Conservation (phyloP, 257 asterid species). For the Agastache rugosa region DNA sequence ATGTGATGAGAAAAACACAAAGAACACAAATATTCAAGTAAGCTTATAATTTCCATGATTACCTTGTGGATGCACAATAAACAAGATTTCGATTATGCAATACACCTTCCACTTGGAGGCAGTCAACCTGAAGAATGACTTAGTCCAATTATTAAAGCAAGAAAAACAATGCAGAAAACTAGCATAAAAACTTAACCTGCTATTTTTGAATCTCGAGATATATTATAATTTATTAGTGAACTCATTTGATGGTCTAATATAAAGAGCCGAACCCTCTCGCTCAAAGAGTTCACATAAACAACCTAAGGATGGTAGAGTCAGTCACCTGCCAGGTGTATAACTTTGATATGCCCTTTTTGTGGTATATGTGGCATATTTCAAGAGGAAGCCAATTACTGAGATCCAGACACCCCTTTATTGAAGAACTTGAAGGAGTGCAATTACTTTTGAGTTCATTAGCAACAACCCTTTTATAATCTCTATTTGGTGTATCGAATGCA, state of each 20-base stretch:
- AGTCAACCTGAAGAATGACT: conserved; percentile 72
- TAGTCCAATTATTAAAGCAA: conserved; percentile 15
- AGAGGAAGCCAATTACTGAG: conserved; percentile 88
- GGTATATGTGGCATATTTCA: conserved; percentile 81
- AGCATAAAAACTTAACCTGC: conserved; percentile 18
- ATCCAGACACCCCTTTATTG: conserved; percentile 61
- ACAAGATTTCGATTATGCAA: conserved; percentile 88
- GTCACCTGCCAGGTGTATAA: conserved; percentile 94
- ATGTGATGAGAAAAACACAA: background rate
- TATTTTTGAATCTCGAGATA: conserved; percentile 27
- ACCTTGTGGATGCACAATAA: conserved; percentile 98
- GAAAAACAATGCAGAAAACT: conserved; percentile 21
- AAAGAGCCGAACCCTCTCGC: background rate
- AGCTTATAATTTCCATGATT: conserved; percentile 23
- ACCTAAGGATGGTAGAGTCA: conserved; percentile 33
- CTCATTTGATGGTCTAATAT: conserved; percentile 8
- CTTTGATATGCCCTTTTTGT: conserved; percentile 81
- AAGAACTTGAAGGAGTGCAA: conserved; percentile 71
- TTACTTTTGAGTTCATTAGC: conserved; percentile 48
- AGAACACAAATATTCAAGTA: conserved; percentile 1
- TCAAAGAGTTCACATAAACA: conserved; percentile 21
- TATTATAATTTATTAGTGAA: conserved; percentile 3
- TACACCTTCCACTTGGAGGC: conserved; percentile 98
- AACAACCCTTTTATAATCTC: conserved; percentile 40
- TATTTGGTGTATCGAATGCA: conserved; percentile 48